A percentile compares a stretch with the other conserved stretches of the same genome.
Conservation (phyloP, 2,329 filamentous ascomycete species). For the Fusarium sterilihyphosum region DNA sequence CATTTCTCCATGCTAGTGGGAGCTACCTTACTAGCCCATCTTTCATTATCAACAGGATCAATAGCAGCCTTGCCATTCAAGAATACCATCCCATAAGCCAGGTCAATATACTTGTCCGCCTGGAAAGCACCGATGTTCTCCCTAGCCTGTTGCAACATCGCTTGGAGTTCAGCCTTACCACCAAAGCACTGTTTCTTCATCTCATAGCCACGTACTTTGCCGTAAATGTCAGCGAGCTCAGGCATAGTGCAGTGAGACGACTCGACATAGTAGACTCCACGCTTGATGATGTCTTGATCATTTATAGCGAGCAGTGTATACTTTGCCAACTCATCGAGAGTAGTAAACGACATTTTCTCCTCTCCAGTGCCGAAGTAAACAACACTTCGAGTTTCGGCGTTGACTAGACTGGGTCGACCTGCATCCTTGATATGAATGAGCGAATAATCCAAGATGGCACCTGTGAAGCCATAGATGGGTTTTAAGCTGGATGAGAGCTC, state of each 20-base stretch:
- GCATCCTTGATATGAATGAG: slow-evolving; percentile 1
- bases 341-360: neutral
- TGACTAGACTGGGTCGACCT: neutral
- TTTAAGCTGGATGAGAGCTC: neutral
- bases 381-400: neutral
- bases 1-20: neutral
- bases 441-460: neutral
- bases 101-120: neutral
- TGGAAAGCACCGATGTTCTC: neutral
- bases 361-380: neutral
- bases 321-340: neutral
- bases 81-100: neutral
- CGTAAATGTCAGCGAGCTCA: neutral
- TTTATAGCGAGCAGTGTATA: neutral
- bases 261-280: neutral
- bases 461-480: neutral
- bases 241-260: neutral
- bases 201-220: neutral
- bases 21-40: neutral
- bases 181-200: neutral
- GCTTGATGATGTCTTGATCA: neutral
- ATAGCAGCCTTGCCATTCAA: neutral
- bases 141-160: neutral
- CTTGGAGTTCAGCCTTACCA: neutral
- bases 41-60: neutral